These are phyloP conservation scores for Discostella pseudostelligera DNA, from an alignment of 108 stramenopile species.

Conservation along the genomic window DNA sequence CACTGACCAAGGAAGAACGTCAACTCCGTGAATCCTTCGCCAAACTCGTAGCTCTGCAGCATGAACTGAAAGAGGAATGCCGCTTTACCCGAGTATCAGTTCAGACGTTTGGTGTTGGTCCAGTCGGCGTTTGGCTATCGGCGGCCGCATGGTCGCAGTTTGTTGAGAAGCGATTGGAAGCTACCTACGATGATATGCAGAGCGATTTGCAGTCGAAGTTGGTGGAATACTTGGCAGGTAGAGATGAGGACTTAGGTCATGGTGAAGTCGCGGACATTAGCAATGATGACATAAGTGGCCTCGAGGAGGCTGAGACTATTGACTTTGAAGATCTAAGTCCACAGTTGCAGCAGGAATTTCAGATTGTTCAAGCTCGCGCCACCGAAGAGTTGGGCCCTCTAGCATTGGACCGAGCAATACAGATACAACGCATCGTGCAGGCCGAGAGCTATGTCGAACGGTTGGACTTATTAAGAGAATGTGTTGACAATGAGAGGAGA, in stretches of 20 bases:
- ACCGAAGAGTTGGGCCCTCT: constrained; percentile 35
- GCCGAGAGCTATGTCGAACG: constrained; percentile 32
- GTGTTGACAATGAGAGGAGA: constrained; percentile 35
- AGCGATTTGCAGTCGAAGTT: constrained; percentile 41
- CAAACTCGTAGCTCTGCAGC: constrained; percentile 35
- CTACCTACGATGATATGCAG: constrained; percentile 38
- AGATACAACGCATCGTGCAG: constrained; percentile 41
- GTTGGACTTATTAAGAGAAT: constrained; percentile 31
- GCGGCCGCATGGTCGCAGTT: constrained; percentile 43
- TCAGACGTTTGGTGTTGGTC: constrained; percentile 40
- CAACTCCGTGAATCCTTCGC: constrained; percentile 29
- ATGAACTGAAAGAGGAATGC: constrained; percentile 41
- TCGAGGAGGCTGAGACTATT: constrained; percentile 26
- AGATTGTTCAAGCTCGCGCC: constrained; percentile 36
- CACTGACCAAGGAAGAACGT: constrained; percentile 34
- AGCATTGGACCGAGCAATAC: constrained; percentile 41
- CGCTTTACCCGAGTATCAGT: constrained; percentile 27
- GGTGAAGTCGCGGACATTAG: neutral
- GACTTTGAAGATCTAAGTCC: constrained; percentile 44
- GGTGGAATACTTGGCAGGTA: constrained; percentile 27
- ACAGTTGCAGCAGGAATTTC: constrained; percentile 39
- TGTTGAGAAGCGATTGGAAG: constrained; percentile 41
- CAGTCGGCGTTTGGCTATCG: constrained; percentile 34
- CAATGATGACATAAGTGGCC: neutral
- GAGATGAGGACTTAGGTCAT: neutral